phyloP scores from a whole-genome alignment of 805 yeast species.

The Debaryomyces maramus region DNA sequence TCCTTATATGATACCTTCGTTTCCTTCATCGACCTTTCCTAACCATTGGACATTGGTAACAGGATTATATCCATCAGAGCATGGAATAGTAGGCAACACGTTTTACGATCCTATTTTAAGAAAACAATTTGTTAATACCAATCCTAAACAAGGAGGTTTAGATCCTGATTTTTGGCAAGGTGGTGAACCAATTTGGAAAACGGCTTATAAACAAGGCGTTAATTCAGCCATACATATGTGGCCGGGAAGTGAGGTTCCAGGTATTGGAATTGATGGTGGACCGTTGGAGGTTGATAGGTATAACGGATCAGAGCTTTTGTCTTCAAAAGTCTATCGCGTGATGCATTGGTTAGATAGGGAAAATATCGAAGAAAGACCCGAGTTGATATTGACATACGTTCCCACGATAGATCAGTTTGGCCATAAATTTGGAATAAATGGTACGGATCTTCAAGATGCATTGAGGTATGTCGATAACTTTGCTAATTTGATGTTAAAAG shows the following conservation, averaged over 20 bases:
- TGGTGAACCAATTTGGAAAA: conserved; percentile 87
- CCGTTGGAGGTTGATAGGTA: conserved; percentile 58
- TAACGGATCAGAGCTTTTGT: conserved; percentile 61
- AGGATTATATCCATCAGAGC: conserved; percentile 78
- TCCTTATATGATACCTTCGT: conserved; percentile 84
- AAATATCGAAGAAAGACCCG: conserved; percentile 60
- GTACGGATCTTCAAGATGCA: conserved; percentile 54
- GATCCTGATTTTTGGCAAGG: conserved; percentile 73
- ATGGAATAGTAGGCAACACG: conserved; percentile 84
- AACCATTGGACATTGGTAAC: conserved; percentile 92
- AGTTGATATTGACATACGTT: conserved; percentile 71
- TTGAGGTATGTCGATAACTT: conserved; percentile 65
- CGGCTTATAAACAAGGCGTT: conserved; percentile 63
- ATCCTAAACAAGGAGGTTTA: conserved; percentile 50
- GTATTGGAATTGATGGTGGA: conserved; percentile 36
- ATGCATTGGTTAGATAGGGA: conserved; percentile 64
- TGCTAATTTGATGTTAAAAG: conserved; percentile 49
- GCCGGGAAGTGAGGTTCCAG: conserved; percentile 87
- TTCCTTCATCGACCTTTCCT: conserved; percentile 88
- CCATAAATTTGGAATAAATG: conserved; percentile 68
- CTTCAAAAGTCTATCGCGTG: conserved; percentile 57
- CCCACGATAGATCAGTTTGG: conserved; percentile 83
- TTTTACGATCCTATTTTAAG: conserved; percentile 63
- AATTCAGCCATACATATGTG: conserved; percentile 87
- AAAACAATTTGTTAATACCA: conserved; percentile 62